Base-by-base conservation (phyloP, 768 basidiomycete genomes). In the Mycena alexandri region DNA sequence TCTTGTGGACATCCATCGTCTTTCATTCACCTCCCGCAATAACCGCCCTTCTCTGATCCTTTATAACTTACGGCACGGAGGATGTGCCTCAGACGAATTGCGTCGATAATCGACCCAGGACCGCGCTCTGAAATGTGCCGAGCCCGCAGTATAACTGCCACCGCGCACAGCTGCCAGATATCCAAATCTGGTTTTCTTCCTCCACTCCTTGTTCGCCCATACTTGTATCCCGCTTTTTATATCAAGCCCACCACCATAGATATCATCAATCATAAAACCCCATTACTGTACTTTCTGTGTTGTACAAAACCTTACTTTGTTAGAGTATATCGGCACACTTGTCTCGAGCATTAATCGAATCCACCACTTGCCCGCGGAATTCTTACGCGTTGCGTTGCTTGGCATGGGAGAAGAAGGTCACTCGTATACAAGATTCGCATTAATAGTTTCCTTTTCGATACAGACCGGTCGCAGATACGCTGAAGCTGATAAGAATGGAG, bases 371-470 rank as follows among this genome's bases (percentile, higher is more conserved):
- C 36, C 34, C 42, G 8, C 21, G 41, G 21, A 5, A n/a, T 11
- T 41, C 29, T 29, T 29, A 29, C 6, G 29, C 29, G 29, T 43
- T 22, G 56, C n/a, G 17, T 43, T 25, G 29, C 29, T 29, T 29
- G 1, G 57, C 24, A 56, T 19, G 19, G n/a, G 41, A 14, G n/a
- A 13, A 29, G 43, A 33, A 33, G 34, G 8, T 51, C 53, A 33
- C 34, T 55, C 56, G 34, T 68, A 59, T 68, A 68, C 62, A 68
- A 48, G 60, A 36, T 63, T 61, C 46, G 65, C 65, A 67, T 61
- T 61, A 67, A 54, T 67, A 61, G 60, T 62, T 38, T 67, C 66
- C 66, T 62, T 67, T 68, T 68, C 60, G 67, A 68, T 68, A 68
- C 67, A 68, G 42, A 50, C 52, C 61, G 41, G 34, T 67, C 57